These are phyloP conservation scores for Coemansia sp. DNA, from an alignment of 192 early-diverging fungal genomes.

Conservation along the genomic window DNA sequence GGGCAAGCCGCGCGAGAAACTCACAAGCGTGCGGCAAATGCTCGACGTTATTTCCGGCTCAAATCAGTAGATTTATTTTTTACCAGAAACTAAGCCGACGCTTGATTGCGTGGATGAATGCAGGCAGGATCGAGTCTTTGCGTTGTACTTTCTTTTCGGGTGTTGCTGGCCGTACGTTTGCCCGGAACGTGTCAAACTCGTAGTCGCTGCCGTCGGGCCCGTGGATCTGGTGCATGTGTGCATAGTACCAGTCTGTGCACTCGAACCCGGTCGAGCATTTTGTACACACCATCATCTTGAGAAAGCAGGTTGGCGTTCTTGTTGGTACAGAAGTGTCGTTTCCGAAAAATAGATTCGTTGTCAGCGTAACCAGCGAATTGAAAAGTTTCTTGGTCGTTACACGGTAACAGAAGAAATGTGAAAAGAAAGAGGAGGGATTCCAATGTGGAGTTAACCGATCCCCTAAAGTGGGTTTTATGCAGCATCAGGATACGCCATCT, in stretches of 20 bases:
- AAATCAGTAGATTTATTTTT: background rate
- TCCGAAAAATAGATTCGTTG: background rate
- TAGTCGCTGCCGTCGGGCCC: constrained; percentile 12
- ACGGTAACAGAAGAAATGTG: background rate
- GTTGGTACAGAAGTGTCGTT: background rate
- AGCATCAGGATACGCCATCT: background rate
- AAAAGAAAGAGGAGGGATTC: background rate
- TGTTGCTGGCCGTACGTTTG: background rate
- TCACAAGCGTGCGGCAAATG: constrained; percentile 62
- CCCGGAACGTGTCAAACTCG: constrained; percentile 7
- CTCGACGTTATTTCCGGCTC: constrained; percentile 40
- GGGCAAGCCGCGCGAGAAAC: constrained; percentile 88
- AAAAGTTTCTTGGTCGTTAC: background rate
- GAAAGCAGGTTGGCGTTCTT: background rate
- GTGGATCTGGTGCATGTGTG: constrained; percentile 42
- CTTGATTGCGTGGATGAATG: constrained; percentile 29
- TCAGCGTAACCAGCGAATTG: too few species aligned
- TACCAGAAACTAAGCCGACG: constrained; percentile 30
- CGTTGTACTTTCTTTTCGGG: constrained; percentile 8
- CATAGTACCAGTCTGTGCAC: constrained; percentile 47
- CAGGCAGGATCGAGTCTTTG: constrained; percentile 23
- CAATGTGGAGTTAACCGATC: background rate
- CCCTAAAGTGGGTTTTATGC: too few species aligned
- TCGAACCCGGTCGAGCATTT: constrained; percentile 44
- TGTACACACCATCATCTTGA: constrained; percentile 28